Conservation (phyloP, 2,329 filamentous ascomycete genomes). For the Xylaria sp. region DNA sequence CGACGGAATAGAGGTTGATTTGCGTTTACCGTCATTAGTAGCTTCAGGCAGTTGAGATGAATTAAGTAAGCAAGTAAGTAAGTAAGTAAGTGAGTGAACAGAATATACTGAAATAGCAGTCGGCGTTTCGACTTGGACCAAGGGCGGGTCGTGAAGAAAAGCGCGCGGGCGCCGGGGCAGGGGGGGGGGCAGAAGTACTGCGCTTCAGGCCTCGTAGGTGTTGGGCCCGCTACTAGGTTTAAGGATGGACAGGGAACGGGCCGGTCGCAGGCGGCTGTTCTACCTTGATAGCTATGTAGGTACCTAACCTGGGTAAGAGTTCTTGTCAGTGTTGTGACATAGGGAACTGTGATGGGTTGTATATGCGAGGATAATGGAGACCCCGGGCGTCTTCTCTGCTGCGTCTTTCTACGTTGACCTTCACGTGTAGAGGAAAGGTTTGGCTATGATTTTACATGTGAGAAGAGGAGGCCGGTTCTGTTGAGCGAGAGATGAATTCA, state of each 20-base stretch:
- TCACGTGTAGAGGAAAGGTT: neutral
- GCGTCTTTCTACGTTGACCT: neutral
- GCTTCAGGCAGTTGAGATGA: constrained; percentile 12
- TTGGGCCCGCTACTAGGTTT: constrained; percentile 20
- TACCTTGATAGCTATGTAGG: neutral
- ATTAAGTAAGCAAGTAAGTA: too few species aligned
- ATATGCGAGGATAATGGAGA: neutral
- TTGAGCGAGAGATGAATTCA: constrained; percentile 17
- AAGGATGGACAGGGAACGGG: constrained; percentile 33
- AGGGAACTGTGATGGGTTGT: neutral
- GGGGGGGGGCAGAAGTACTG: constrained; percentile 6
- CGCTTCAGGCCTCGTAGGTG: constrained; percentile 15
- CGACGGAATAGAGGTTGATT: constrained; percentile 16
- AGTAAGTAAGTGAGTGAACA: too few species aligned
- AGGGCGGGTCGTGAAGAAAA: constrained; percentile 16
- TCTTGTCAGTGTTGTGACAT: neutral
- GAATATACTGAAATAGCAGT: constrained; percentile 35
- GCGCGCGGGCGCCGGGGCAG: constrained; percentile 13
- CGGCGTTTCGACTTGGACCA: neutral
- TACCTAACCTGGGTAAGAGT: neutral
- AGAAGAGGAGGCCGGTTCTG: constrained; percentile 6
- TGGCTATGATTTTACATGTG: neutral
- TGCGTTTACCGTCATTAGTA: constrained; percentile 16
- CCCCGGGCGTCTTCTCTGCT: neutral
- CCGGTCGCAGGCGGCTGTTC: constrained; percentile 36